Conservation (phyloP, 2,329 filamentous ascomycete species). For the Trichoderma atrobrunneum region DNA sequence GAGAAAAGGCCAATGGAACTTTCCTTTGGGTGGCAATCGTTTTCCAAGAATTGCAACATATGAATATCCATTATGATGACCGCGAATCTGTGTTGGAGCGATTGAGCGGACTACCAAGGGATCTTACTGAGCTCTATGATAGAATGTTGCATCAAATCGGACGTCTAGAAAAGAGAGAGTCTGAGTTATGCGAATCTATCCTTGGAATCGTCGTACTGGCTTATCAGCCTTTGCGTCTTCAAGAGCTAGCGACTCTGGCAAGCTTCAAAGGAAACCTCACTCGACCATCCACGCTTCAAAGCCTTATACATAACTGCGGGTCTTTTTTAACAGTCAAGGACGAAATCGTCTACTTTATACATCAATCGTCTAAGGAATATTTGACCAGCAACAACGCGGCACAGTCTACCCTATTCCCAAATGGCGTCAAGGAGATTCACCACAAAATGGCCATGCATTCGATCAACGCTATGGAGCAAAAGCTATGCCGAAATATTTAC, state of each 20-base stretch:
- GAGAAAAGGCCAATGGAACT: slow-evolving; percentile 35
- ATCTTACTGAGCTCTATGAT: background rate
- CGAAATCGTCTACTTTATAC: slow-evolving; percentile 36
- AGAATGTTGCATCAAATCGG: background rate
- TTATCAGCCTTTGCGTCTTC: background rate
- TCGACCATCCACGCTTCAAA: background rate
- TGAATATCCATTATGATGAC: slow-evolving; percentile 17
- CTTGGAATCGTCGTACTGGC: background rate
- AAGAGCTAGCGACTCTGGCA: background rate
- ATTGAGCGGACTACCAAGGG: background rate
- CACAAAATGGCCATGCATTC: slow-evolving; percentile 33
- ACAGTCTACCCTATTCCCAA: slow-evolving; percentile 32
- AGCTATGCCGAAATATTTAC: slow-evolving; percentile 38
- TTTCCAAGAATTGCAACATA: background rate
- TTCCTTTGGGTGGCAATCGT: slow-evolving; percentile 28
- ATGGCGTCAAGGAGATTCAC: slow-evolving; percentile 29
- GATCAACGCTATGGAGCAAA: slow-evolving; percentile 23
- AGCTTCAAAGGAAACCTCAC: background rate
- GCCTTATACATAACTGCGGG: slow-evolving; percentile 30
- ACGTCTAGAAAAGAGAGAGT: background rate
- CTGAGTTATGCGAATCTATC: background rate
- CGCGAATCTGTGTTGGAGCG: background rate
- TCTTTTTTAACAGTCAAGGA: slow-evolving; percentile 39
- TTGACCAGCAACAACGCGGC: slow-evolving; percentile 28
- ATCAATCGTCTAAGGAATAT: slow-evolving; percentile 46